Conservation (phyloP, 2,329 filamentous ascomycete species). For the Aspergillus fumigatiaffinis region DNA sequence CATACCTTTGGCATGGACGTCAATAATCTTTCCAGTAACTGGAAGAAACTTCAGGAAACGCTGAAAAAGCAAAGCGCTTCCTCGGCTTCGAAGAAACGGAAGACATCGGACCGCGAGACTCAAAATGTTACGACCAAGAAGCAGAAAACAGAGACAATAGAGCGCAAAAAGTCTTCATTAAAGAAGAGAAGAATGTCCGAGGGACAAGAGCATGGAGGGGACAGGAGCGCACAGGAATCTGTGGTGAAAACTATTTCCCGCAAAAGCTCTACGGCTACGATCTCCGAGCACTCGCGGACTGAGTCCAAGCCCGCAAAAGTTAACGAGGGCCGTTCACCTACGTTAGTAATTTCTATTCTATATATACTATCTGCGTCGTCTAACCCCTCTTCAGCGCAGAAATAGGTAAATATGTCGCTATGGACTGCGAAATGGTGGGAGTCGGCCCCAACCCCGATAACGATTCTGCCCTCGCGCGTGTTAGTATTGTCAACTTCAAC, state of each 20-base stretch:
- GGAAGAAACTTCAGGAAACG: slow-evolving; percentile 48
- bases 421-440: slow-evolving; percentile 99
- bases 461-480: slow-evolving; percentile 74
- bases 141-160: slow-evolving; percentile 21
- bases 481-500: slow-evolving; percentile 90
- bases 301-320: slow-evolving; percentile 48
- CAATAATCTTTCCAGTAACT: slow-evolving; percentile 46
- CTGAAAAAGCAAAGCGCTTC: slow-evolving; percentile 32
- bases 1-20: slow-evolving; percentile 37
- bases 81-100: slow-evolving; percentile 28
- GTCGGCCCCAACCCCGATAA: slow-evolving; percentile 60
- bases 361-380: neutral
- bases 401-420: slow-evolving; percentile 82
- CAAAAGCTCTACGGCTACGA: slow-evolving; percentile 55
- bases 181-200: slow-evolving; percentile 34
- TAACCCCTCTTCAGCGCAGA: slow-evolving; percentile 51
- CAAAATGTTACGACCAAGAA: slow-evolving; percentile 33
- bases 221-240: slow-evolving; percentile 60
- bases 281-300: slow-evolving; percentile 40
- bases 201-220: slow-evolving; percentile 6
- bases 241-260: slow-evolving; percentile 57
- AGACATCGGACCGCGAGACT: slow-evolving; percentile 28
- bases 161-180: slow-evolving; percentile 20
- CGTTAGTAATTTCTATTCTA: slow-evolving; percentile 29
- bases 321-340: slow-evolving; percentile 59